A percentile compares a stretch with the other conserved stretches of the same genome.
phyloP scores from a whole-genome alignment of 345 rosid species.

The Acer negundo region DNA sequence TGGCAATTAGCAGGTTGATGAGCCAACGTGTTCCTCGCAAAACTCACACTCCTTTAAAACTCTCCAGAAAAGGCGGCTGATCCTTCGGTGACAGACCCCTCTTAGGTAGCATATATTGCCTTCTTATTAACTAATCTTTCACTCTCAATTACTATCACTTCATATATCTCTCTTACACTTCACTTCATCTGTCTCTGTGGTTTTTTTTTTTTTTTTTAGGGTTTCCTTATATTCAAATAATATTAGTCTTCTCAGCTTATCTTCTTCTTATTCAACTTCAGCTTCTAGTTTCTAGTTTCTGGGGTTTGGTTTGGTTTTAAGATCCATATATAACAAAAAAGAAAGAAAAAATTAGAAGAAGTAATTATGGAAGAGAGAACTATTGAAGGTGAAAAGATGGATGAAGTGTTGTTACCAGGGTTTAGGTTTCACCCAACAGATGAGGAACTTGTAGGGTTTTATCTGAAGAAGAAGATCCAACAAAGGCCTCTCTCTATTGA shows the following conservation, averaged over 20 bases:
- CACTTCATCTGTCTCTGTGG: neutral
- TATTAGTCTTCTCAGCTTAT: neutral
- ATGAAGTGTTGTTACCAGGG: slow-evolving; percentile 77
- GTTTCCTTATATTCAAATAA: slow-evolving; percentile 22
- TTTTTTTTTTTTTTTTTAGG: slow-evolving; percentile 4
- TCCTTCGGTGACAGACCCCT: slow-evolving; percentile 90
- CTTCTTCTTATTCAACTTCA: neutral
- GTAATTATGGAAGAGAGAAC: slow-evolving; percentile 49
- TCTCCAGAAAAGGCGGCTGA: slow-evolving; percentile 92
- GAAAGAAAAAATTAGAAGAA: neutral
- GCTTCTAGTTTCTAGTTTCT: neutral
- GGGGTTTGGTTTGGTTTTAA: neutral
- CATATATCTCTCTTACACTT: slow-evolving; percentile 19
- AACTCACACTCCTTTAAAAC: slow-evolving; percentile 40
- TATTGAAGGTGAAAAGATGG: slow-evolving; percentile 48
- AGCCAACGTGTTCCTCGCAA: slow-evolving; percentile 46
- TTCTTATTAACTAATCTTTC: slow-evolving; percentile 44
- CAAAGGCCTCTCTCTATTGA: slow-evolving; percentile 68
- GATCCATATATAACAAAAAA: neutral
- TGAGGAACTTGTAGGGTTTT: slow-evolving; percentile 89
- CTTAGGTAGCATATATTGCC: slow-evolving; percentile 70
- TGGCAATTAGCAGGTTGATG: neutral
- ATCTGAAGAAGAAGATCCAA: slow-evolving; percentile 75
- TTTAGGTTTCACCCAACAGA: slow-evolving; percentile 95
- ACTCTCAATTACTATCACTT: slow-evolving; percentile 24